Conservation (phyloP, 768 basidiomycete genomes). For the Tulasnella sp. region DNA sequence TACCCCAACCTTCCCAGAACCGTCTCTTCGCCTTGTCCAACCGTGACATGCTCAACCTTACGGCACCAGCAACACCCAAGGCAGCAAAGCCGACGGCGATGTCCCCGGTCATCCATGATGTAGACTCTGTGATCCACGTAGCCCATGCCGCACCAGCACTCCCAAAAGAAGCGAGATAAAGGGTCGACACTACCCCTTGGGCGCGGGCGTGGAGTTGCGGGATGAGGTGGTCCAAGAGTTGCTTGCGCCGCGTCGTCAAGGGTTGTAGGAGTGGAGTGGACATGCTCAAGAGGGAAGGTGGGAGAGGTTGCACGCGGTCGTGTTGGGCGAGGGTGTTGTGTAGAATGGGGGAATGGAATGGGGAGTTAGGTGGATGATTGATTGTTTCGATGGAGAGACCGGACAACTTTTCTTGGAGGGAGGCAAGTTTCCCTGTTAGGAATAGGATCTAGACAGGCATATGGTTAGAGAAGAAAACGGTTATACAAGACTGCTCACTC, state of each 20-base stretch:
- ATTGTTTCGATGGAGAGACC: not conserved
- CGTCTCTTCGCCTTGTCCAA: slow-evolving; percentile 56
- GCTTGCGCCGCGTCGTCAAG: not conserved
- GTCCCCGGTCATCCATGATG: slow-evolving; percentile 32
- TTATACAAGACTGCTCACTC: not conserved
- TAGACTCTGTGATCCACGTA: slow-evolving; percentile 39
- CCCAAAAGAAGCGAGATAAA: slow-evolving; percentile 36
- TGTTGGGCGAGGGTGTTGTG: slow-evolving; percentile 7
- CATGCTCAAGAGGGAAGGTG: not conserved
- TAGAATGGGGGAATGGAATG: slow-evolving; percentile 9
- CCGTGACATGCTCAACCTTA: slow-evolving; percentile 50
- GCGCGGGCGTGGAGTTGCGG: slow-evolving; percentile 46
- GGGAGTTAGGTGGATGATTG: not conserved
- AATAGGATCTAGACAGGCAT: slow-evolving; percentile 39
- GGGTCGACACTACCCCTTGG: slow-evolving; percentile 43
- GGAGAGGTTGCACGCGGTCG: not conserved
- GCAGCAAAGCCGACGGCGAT: slow-evolving; percentile 50
- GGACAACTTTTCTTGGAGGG: slow-evolving; percentile 30
- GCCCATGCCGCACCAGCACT: slow-evolving; percentile 48
- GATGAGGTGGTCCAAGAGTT: slow-evolving; percentile 16
- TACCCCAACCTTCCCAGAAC: slow-evolving; percentile 57
- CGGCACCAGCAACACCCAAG: slow-evolving; percentile 36
- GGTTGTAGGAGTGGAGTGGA: not conserved
- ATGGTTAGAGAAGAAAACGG: not conserved
- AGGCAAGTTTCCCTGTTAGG: slow-evolving; percentile 47